phyloP scores from a whole-genome alignment of 2,329 filamentous ascomycete genomes.

The Alternaria brassicicola region DNA sequence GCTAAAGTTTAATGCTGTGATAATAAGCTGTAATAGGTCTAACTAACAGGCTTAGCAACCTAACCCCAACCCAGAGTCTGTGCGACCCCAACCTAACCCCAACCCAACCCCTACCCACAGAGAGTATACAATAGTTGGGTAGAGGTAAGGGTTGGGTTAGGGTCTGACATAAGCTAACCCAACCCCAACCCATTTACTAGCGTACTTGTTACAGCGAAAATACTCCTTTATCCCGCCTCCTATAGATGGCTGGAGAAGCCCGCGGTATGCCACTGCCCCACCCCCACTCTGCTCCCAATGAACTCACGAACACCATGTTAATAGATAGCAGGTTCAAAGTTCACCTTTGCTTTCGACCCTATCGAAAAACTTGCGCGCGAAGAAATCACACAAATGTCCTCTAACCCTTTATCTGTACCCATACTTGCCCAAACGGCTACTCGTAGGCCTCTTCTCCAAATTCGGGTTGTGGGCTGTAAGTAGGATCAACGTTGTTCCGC shows the following conservation, averaged over 20 bases:
- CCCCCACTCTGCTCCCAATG: neutral
- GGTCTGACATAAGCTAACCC: too few species aligned
- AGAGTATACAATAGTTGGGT: too few species aligned
- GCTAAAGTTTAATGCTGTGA: too few species aligned
- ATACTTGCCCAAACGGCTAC: slow-evolving; percentile 22
- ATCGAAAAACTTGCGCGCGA: neutral
- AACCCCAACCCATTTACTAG: too few species aligned
- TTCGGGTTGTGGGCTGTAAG: slow-evolving; percentile 20
- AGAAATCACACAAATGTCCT: neutral
- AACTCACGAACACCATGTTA: neutral
- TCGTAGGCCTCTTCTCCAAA: slow-evolving; percentile 13
- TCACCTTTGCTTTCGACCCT: neutral
- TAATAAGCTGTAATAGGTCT: too few species aligned
- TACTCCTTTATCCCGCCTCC: slow-evolving; percentile 53
- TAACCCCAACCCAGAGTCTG: too few species aligned
- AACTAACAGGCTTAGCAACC: too few species aligned
- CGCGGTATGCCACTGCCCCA: neutral
- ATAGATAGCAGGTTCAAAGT: neutral
- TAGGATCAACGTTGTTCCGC: slow-evolving; percentile 10
- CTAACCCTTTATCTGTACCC: slow-evolving; percentile 30
- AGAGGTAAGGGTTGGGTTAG: too few species aligned
- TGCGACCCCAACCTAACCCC: too few species aligned
- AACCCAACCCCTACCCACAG: too few species aligned
- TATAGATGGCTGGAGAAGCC: neutral
- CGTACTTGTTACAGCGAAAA: slow-evolving; percentile 53